A percentile compares a stretch with the other conserved stretches of the same genome.
phyloP scores from a whole-genome alignment of 164 flowering plant genomes.

The Akebia trifoliata region DNA sequence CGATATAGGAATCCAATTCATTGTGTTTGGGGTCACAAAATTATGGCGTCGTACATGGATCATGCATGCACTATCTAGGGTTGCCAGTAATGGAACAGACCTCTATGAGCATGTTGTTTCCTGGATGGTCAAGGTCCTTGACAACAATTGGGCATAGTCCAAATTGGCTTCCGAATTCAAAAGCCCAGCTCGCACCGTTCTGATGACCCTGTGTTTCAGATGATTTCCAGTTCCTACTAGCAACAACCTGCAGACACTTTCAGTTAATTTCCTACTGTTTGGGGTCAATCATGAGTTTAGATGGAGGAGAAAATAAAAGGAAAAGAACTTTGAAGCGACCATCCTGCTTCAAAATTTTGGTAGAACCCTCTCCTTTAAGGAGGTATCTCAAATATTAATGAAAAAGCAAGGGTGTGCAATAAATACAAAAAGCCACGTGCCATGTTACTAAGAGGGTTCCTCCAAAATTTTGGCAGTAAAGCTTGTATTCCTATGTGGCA shows the following conservation, averaged over 20 bases:
- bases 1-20: not conserved
- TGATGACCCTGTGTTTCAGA: constrained; percentile 21
- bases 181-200: constrained; percentile 44
- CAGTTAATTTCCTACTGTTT: not conserved
- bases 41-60: not conserved
- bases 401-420: no score
- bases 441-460: no score
- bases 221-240: constrained; percentile 18
- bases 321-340: no score
- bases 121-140: constrained; percentile 29
- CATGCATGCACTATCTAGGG: not conserved
- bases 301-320: no score
- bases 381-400: no score
- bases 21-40: not conserved
- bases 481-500: no score
- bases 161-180: constrained; percentile 15
- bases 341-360: no score
- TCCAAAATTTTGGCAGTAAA: no score
- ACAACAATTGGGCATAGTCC: constrained; percentile 21
- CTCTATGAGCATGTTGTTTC: constrained; percentile 35
- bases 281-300: no score
- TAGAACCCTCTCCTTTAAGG: no score
- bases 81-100: constrained; percentile 5
- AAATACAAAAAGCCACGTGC: no score
- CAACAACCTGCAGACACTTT: constrained; percentile 25